These are phyloP conservation scores for Davidsoniella australis DNA, from an alignment of 2,329 filamentous ascomycete species.

Conservation along the genomic window DNA sequence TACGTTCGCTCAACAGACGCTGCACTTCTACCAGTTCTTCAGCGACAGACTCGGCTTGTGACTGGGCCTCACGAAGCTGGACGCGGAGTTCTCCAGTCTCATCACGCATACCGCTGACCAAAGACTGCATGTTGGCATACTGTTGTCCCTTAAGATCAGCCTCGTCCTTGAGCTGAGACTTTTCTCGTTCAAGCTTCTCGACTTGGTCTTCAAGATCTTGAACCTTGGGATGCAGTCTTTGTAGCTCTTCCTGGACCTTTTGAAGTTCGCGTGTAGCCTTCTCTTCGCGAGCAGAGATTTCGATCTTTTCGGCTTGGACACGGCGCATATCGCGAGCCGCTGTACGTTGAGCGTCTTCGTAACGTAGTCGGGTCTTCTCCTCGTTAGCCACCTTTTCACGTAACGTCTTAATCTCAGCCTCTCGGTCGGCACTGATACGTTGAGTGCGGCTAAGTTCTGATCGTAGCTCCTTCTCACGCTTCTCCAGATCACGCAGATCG, in stretches of 20 bases:
- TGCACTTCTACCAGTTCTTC: slow-evolving; percentile 86
- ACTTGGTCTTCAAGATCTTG: slow-evolving; percentile 59
- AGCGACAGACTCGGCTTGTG: slow-evolving; percentile 69
- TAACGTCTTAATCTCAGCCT: slow-evolving; percentile 58
- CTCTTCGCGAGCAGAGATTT: slow-evolving; percentile 57
- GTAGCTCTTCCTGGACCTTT: slow-evolving; percentile 54
- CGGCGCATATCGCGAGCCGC: slow-evolving; percentile 62
- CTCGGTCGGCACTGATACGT: slow-evolving; percentile 54
- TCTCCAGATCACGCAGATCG: slow-evolving; percentile 62
- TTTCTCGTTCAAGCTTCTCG: slow-evolving; percentile 49
- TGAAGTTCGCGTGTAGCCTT: slow-evolving; percentile 53
- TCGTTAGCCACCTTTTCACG: slow-evolving; percentile 66
- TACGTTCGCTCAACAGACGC: slow-evolving; percentile 69
- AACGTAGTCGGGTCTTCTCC: slow-evolving; percentile 48
- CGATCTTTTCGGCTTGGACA: slow-evolving; percentile 62
- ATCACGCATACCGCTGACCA: slow-evolving; percentile 85
- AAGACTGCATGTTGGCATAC: slow-evolving; percentile 66
- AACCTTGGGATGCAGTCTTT: slow-evolving; percentile 43
- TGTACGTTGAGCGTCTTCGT: slow-evolving; percentile 64
- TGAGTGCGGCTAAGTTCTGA: slow-evolving; percentile 55
- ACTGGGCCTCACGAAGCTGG: slow-evolving; percentile 78
- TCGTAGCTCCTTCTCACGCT: slow-evolving; percentile 64
- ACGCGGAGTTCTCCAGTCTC: slow-evolving; percentile 75
- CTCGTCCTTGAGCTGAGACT: slow-evolving; percentile 55
- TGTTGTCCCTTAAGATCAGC: slow-evolving; percentile 70